A percentile compares a stretch with the other conserved stretches of the same genome.
Evolutionary conservation across 164 flowering plant genomes (phyloP).

Genomic region (Chimonanthus salicifolius): DNA sequence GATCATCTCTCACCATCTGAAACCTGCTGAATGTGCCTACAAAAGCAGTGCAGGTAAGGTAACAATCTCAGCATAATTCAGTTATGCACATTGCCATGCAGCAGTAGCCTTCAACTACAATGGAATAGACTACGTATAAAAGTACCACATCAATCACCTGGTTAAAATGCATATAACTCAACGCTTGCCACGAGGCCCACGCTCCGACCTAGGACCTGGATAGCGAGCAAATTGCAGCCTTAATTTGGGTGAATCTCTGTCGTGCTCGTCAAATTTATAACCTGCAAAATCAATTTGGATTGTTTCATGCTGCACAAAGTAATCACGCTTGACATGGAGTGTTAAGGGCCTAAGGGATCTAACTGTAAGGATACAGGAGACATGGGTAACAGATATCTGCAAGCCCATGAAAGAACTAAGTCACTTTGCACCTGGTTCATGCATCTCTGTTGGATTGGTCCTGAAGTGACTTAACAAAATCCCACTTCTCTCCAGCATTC

Average conservation of each 20-base stretch:
- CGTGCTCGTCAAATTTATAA: conserved; percentile 87
- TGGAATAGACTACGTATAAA: conserved; percentile 20
- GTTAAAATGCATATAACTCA: conserved; percentile 32
- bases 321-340: conserved; percentile 14
- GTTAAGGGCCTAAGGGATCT: no score
- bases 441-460: no score
- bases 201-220: conserved; percentile 95
- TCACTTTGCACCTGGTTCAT: no score
- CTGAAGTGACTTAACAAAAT: no score
- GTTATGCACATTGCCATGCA: background rate
- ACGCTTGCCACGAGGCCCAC: conserved; percentile 79
- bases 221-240: conserved; percentile 92
- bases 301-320: conserved; percentile 37
- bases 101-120: conserved; percentile 16
- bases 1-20: conserved; percentile 6
- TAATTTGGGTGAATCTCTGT: conserved; percentile 60
- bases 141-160: conserved; percentile 42
- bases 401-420: no score
- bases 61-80: conserved; percentile 23
- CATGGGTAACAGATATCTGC: no score
- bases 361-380: no score
- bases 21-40: conserved; percentile 29
- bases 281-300: conserved; percentile 77
- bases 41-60: conserved; percentile 25
- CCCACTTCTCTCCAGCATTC: no score